Conservation (phyloP, 177 flowering plant species). For the Telopea speciosissima region DNA sequence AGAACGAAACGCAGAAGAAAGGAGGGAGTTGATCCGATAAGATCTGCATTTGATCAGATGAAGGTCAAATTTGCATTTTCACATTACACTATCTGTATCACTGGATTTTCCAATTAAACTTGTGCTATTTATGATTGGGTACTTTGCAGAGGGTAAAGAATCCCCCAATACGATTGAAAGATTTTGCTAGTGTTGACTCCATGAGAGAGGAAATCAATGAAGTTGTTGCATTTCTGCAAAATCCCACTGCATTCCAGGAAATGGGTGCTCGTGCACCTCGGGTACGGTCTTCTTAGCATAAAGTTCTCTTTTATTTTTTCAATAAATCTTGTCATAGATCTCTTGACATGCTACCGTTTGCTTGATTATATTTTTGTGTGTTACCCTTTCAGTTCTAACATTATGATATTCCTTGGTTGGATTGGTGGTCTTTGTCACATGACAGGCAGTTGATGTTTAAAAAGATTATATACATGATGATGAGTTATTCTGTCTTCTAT, state of each 20-base stretch:
- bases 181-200: conserved; percentile 82
- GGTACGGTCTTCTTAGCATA: conserved; percentile 40
- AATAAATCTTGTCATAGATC: neutral
- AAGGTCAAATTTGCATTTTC: conserved; percentile 41
- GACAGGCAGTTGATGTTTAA: neutral
- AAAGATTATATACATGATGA: neutral
- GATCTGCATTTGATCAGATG: conserved; percentile 82
- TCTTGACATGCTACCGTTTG: neutral
- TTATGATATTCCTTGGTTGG: no score
- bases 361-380: neutral
- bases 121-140: conserved; percentile 6
- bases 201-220: conserved; percentile 95
- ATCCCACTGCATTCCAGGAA: conserved; percentile 81
- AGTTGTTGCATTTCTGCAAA: conserved; percentile 88
- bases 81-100: neutral
- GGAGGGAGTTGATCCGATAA: conserved; percentile 82
- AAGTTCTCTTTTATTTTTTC: neutral
- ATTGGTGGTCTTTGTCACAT: neutral
- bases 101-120: neutral
- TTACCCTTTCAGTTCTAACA: neutral
- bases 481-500: neutral
- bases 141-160: conserved; percentile 80
- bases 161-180: conserved; percentile 83
- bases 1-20: conserved; percentile 39
- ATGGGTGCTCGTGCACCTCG: conserved; percentile 98